Evolutionary conservation across 1,284 basidiomycete genomes (phyloP).

Genomic region (Ganoderma meredithae): DNA sequence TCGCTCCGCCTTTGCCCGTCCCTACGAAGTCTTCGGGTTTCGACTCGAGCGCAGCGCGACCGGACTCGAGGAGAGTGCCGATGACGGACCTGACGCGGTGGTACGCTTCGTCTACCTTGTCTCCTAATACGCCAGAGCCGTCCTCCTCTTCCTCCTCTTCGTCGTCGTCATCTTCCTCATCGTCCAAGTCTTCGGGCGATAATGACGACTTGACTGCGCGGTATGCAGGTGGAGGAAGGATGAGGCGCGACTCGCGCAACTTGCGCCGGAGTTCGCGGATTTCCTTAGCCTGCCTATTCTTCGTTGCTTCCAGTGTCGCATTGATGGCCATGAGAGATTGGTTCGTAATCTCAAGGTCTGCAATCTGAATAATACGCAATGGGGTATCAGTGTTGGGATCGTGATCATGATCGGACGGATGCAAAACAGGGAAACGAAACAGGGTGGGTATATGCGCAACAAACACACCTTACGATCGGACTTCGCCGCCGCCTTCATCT

Average conservation of each 20-base stretch:
- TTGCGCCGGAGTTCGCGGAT: slow-evolving; percentile 69
- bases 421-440: neutral
- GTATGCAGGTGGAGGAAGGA: slow-evolving; percentile 72
- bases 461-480: slow-evolving; percentile 68
- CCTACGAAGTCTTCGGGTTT: slow-evolving; percentile 60
- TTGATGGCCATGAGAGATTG: slow-evolving; percentile 82
- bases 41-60: slow-evolving; percentile 66
- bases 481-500: slow-evolving; percentile 73
- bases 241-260: slow-evolving; percentile 78
- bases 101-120: slow-evolving; percentile 58
- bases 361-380: slow-evolving; percentile 59
- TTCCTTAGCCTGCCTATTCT: slow-evolving; percentile 80
- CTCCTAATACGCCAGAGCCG: slow-evolving; percentile 39
- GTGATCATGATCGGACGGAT: neutral
- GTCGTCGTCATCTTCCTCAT: slow-evolving; percentile 46
- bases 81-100: slow-evolving; percentile 65
- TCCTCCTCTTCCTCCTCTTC: slow-evolving; percentile 50
- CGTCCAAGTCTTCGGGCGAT: slow-evolving; percentile 49
- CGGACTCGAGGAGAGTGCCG: slow-evolving; percentile 68
- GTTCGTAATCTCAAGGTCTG: slow-evolving; percentile 85
- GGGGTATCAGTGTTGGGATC: slow-evolving; percentile 1
- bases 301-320: slow-evolving; percentile 73
- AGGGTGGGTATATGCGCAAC: slow-evolving; percentile 11
- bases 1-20: slow-evolving; percentile 54
- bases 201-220: slow-evolving; percentile 59